Evolutionary conservation across 2,329 filamentous ascomycete genomes (phyloP).

Genomic region (Neofusicoccum umdonicola): DNA sequence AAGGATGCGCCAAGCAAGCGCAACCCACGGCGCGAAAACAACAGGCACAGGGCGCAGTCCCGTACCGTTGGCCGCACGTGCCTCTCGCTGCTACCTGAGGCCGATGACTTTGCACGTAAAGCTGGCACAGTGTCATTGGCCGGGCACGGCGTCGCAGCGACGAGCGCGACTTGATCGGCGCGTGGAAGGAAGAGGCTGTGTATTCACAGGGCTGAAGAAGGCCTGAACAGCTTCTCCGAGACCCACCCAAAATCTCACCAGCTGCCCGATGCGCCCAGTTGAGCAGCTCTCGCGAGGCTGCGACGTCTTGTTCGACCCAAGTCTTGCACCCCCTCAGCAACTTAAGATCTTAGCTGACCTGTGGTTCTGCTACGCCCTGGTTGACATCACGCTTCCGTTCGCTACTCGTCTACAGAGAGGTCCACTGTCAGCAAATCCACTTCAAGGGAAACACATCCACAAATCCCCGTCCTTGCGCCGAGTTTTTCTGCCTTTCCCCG

Average conservation of each 20-base stretch:
- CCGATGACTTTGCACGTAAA: neutral
- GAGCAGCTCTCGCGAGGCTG: no score
- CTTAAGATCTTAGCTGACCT: neutral
- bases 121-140: neutral
- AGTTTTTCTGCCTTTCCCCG: neutral
- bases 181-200: constrained; percentile 12
- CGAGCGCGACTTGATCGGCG: neutral
- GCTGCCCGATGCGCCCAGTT: neutral
- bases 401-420: no score
- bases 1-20: neutral
- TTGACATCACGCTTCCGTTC: no score
- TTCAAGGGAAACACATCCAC: no score
- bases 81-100: neutral
- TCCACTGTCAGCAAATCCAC: no score
- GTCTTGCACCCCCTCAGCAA: neutral
- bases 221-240: neutral
- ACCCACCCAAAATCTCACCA: neutral
- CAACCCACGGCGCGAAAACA: neutral
- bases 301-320: neutral
- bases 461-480: no score
- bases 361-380: no score
- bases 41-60: constrained; percentile 1
- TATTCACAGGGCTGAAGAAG: constrained; percentile 9
- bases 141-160: neutral
- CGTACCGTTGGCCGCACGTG: neutral